These are phyloP conservation scores for Pseudoturritis turrita DNA, from an alignment of 345 rosid genomes.

Conservation along the genomic window DNA sequence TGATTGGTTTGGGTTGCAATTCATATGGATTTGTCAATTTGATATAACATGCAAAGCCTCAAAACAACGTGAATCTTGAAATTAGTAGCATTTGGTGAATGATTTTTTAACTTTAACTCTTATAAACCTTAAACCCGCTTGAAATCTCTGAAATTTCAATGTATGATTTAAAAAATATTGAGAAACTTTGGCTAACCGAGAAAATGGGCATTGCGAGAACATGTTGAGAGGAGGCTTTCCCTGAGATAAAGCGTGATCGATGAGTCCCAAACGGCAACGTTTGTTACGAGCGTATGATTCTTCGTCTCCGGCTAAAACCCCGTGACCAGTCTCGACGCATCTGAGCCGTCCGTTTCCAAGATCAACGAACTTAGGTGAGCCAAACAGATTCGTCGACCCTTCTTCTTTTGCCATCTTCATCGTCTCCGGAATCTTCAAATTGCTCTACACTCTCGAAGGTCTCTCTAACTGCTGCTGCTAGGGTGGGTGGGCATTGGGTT, in stretches of 20 bases:
- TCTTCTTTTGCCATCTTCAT: constrained; percentile 39
- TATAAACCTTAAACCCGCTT: neutral
- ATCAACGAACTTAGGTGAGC: constrained; percentile 52
- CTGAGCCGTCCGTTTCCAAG: constrained; percentile 67
- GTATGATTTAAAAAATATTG: neutral
- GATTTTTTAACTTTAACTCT: neutral
- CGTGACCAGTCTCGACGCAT: constrained; percentile 90
- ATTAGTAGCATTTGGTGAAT: neutral
- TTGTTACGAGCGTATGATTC: constrained; percentile 64
- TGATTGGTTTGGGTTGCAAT: no score
- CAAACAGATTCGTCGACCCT: constrained; percentile 43
- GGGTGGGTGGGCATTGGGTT: no score
- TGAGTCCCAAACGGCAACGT: constrained; percentile 84
- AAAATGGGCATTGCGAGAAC: constrained; percentile 67
- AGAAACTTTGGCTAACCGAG: constrained; percentile 46
- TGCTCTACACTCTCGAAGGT: no score
- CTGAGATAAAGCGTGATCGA: constrained; percentile 63
- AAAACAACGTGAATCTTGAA: neutral
- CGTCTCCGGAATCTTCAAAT: neutral
- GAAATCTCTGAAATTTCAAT: neutral
- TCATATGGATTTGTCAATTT: no score
- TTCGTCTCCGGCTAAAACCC: constrained; percentile 57
- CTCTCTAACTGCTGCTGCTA: no score
- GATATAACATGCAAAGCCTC: neutral
- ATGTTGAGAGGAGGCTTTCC: constrained; percentile 73